Evolutionary conservation across 83 land plant species (phyloP).

Genomic region (Diphasiastrum complanatum): DNA sequence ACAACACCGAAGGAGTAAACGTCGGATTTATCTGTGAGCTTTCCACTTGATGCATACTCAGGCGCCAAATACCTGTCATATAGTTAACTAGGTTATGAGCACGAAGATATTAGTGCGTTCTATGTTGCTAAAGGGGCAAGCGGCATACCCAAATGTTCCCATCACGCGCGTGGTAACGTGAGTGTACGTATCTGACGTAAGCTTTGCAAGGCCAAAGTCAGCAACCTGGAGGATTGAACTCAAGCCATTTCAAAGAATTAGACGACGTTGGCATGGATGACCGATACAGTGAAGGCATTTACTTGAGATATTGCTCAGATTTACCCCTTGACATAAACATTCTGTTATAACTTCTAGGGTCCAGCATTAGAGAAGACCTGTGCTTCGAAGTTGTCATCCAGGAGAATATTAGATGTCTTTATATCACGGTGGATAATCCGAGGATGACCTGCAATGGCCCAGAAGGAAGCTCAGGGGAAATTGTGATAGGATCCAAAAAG

Average conservation of each 20-base stretch:
- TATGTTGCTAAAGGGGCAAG: background rate
- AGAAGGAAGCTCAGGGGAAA: conserved; percentile 5
- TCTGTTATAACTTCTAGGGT: background rate
- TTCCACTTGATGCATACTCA: conserved; percentile 82
- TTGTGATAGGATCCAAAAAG: conserved; percentile 7
- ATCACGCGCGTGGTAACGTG: conserved; percentile 93
- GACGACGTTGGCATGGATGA: no score
- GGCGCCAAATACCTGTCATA: conserved; percentile 71
- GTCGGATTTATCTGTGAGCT: conserved; percentile 80
- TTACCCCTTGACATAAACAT: background rate
- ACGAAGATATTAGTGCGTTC: background rate
- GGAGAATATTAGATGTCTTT: conserved; percentile 72
- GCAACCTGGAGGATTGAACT: conserved; percentile 61
- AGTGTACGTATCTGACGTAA: conserved; percentile 66
- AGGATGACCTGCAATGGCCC: conserved; percentile 47
- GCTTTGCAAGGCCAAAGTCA: conserved; percentile 93
- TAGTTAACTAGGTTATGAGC: background rate
- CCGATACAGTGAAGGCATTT: background rate
- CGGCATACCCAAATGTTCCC: conserved; percentile 91
- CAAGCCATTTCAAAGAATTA: background rate
- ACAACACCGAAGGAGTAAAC: conserved; percentile 88
- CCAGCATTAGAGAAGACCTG: conserved; percentile 40
- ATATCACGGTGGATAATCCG: conserved; percentile 74
- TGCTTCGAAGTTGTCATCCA: conserved; percentile 72
- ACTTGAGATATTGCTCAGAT: background rate